A percentile compares a stretch with the other conserved stretches of the same genome.
phyloP scores from a whole-genome alignment of 345 rosid species.

The Acer negundo region DNA sequence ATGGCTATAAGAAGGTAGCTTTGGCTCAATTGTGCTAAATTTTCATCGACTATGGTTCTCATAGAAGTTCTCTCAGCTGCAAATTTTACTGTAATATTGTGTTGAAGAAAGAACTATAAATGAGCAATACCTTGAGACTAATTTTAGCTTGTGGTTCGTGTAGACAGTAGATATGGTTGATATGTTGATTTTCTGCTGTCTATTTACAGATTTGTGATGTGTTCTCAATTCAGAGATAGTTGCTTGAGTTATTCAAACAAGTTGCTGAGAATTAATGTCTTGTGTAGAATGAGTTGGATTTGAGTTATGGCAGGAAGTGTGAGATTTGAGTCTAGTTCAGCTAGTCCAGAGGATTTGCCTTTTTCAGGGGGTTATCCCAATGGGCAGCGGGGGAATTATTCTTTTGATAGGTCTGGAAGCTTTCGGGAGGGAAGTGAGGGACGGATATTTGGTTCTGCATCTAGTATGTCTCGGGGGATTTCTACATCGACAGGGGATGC shows the following conservation, averaged over 20 bases:
- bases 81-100: not conserved
- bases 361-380: constrained; percentile 42
- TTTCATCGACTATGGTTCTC: not conserved
- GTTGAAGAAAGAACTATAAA: constrained; percentile 2
- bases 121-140: not conserved
- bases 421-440: constrained; percentile 45
- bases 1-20: not conserved
- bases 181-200: constrained; percentile 5
- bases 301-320: constrained; percentile 47
- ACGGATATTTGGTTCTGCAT: constrained; percentile 38
- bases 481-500: constrained; percentile 29
- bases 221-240: constrained; percentile 1
- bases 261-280: not conserved
- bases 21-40: too few relatives aligned
- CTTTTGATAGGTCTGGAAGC: constrained; percentile 58
- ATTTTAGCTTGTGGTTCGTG: constrained; percentile 14
- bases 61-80: not conserved
- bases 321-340: constrained; percentile 45
- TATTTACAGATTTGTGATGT: constrained; percentile 9
- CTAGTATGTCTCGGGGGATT: constrained; percentile 36
- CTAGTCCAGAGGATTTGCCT: constrained; percentile 43
- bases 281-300: constrained; percentile 14
- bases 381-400: constrained; percentile 46
- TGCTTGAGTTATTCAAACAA: constrained; percentile 14
- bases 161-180: constrained; percentile 2